A percentile compares a stretch with the other conserved stretches of the same genome.
These are phyloP conservation scores for Calonectria ilicicola DNA, from an alignment of 2,329 filamentous ascomycete genomes.

Conservation along the genomic window DNA sequence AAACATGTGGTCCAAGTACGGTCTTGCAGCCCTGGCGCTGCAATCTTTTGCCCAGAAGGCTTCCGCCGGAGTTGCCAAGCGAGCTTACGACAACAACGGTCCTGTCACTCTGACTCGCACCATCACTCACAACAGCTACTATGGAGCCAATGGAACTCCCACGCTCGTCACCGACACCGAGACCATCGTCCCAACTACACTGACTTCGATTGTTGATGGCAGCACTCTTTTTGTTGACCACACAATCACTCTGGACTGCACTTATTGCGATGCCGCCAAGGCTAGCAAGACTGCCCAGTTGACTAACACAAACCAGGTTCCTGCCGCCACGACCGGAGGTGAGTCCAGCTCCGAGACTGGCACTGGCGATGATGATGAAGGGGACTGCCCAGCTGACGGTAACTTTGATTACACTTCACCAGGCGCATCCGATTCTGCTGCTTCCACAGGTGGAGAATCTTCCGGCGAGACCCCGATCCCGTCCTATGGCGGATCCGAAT, in stretches of 20 bases:
- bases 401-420: slow-evolving; percentile 15
- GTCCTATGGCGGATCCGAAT: slow-evolving; percentile 2
- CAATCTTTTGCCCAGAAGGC: slow-evolving; percentile 35
- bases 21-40: slow-evolving; percentile 40
- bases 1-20: slow-evolving; percentile 40
- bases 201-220: slow-evolving; percentile 22
- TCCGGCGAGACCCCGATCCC: neutral
- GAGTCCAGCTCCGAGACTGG: slow-evolving; percentile 15
- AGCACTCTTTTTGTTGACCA: slow-evolving; percentile 23
- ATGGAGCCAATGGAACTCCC: slow-evolving; percentile 3
- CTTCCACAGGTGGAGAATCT: neutral
- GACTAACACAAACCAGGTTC: slow-evolving; percentile 27
- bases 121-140: slow-evolving; percentile 18
- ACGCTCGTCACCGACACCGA: slow-evolving; percentile 18
- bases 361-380: slow-evolving; percentile 23
- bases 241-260: slow-evolving; percentile 25
- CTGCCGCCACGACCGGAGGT: slow-evolving; percentile 26
- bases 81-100: slow-evolving; percentile 25
- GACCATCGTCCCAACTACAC: slow-evolving; percentile 17
- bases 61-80: slow-evolving; percentile 34
- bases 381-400: slow-evolving; percentile 22
- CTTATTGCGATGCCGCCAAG: slow-evolving; percentile 18
- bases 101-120: slow-evolving; percentile 24
- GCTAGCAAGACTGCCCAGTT: slow-evolving; percentile 36
- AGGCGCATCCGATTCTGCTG: neutral